Percentiles rank a stretch among this genome's conserved stretches.
phyloP scores from a whole-genome alignment of 2,329 filamentous ascomycete species.

The Nothopassalora personata region DNA sequence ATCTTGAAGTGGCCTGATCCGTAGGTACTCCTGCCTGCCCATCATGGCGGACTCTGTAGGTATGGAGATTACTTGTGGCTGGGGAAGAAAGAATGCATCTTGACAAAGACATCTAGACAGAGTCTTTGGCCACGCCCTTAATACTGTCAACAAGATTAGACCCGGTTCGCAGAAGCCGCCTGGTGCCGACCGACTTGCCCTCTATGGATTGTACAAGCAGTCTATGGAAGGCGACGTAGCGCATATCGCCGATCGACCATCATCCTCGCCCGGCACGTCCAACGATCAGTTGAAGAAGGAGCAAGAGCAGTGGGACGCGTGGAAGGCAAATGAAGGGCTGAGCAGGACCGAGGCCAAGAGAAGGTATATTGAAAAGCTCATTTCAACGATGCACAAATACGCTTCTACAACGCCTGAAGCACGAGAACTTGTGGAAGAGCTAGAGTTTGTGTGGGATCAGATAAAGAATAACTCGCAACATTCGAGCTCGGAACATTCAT shows the following conservation, averaged over 20 bases:
- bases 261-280: conserved; percentile 12
- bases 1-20: neutral
- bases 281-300: conserved; percentile 33
- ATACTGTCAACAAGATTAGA: conserved; percentile 96
- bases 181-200: conserved; percentile 73
- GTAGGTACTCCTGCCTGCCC: neutral
- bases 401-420: conserved; percentile 80
- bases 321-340: conserved; percentile 80
- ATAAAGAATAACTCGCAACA: conserved; percentile 65
- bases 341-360: conserved; percentile 89
- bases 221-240: conserved; percentile 98
- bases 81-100: neutral
- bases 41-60: conserved; percentile 31
- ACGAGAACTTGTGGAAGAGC: conserved; percentile 78
- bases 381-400: conserved; percentile 95
- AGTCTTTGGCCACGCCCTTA: conserved; percentile 97
- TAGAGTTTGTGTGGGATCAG: conserved; percentile 99
- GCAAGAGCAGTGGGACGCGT: conserved; percentile 65
- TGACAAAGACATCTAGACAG: conserved; percentile 58
- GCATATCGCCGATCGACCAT: conserved; percentile 84
- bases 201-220: conserved; percentile 98
- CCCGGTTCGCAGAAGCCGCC: conserved; percentile 87
- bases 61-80: conserved; percentile 6
- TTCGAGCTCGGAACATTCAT: conserved; percentile 27
- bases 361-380: conserved; percentile 86